phyloP scores from a whole-genome alignment of 2,329 filamentous ascomycete genomes.

The Trichoderma lentiforme region DNA sequence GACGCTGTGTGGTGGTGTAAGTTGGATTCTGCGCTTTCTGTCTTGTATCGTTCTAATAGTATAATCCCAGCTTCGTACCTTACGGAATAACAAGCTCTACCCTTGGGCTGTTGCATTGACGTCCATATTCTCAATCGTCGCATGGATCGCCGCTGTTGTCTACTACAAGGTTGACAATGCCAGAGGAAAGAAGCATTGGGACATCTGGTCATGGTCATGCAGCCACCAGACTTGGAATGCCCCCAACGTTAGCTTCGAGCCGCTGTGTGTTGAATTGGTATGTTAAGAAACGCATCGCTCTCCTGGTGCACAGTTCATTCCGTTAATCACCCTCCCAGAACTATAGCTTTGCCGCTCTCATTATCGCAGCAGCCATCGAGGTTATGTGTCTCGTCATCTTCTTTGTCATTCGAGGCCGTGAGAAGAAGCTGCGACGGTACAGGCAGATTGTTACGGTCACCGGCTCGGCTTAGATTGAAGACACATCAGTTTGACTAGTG shows the following conservation, averaged over 20 bases:
- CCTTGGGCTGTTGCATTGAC: neutral
- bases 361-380: neutral
- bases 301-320: neutral
- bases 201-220: neutral
- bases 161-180: constrained; percentile 1
- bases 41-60: neutral
- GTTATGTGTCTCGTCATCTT: neutral
- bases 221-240: neutral
- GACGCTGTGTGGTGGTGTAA: neutral
- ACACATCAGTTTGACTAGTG: neutral
- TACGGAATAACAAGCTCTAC: neutral
- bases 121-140: neutral
- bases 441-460: neutral
- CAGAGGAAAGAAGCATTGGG: neutral
- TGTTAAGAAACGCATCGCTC: neutral
- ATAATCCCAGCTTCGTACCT: neutral
- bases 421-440: neutral
- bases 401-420: neutral
- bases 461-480: neutral
- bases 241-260: neutral
- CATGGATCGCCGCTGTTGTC: neutral
- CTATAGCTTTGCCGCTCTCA: neutral
- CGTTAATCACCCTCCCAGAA: neutral
- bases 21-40: neutral
- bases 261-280: neutral